Base-by-base conservation (phyloP, 75 land plant genomes). In the Selaginella moellendorffii region DNA sequence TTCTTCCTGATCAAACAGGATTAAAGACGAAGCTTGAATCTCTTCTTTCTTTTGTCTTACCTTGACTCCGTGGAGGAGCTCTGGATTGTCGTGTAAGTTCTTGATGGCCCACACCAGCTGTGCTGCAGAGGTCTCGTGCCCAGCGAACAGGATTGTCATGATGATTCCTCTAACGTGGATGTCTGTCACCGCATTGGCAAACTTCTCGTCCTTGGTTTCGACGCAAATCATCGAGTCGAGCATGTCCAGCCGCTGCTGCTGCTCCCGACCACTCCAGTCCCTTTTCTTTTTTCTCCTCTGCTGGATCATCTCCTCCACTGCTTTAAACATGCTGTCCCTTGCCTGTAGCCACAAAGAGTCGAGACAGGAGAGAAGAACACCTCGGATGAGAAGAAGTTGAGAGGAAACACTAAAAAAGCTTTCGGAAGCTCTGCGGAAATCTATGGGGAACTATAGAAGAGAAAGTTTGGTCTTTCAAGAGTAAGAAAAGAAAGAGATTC, bases 101-200 rank as follows among this genome's bases (percentile, higher is more conserved):
- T 56, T 56, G 59, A 56, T 56, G 19, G 59, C 24, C 59, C 59
- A 56, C 59, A 56, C 59, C 9, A 56, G 24, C 24, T 56, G 59
- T 21, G 59, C 59, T 19, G 59, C 59, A 5, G 59, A 21, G 8
- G 59, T 56, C 59, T 56, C 59, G 24, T 56, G 24, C 5, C 59
- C 59, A 21, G 59, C 59, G 24, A 56, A 56, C 24, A 56, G 5
- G 19, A 56, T 24, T 2, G 25, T 56, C 59, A 56, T 56, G 2
- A 56, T 56, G 25, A 56, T 24, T 19, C 59, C 59, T 9, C 59
- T 5, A 8, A 56, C 23, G 25, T 56, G 25, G 19, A 8, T 24
- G 24, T 56, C 24, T 19, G 59, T 56, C 21, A 56, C n/a, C n/a
- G n/a, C n/a, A n/a, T n/a, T n/a, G n/a, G n/a, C n/a, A n/a, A n/a